Evolutionary conservation across 2,329 filamentous ascomycete genomes (phyloP), one percentile per base, ranked within the genome.

Genomic region (Alternaria hordeiaustralica): DNA sequence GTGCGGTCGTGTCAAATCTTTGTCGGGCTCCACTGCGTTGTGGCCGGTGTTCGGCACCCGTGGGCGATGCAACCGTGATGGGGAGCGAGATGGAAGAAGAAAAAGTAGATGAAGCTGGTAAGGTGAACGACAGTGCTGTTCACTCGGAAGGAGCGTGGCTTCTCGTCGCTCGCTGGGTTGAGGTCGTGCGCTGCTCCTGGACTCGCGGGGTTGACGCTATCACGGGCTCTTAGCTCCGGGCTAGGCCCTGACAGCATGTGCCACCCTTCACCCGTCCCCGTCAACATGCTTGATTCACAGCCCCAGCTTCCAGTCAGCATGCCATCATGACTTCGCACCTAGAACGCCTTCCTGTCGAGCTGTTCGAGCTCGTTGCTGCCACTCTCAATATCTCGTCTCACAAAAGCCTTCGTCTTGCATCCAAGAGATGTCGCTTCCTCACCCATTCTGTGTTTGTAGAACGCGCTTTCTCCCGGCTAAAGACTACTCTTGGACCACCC

Each of bases 341-440:
- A 26, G 75, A 75, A 53, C 54, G 61, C 45, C 73, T 78, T 47
- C 73, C 74, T 20, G 67, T 71, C 15, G 76, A 78, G 71, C 64
- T 77, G 7, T 68, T 74, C 36, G 75, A 77, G 23, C 55, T 72
- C 26, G 64, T 77, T 26, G 63, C 69, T 47, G 50, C 56, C 36
- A 41, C 65, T 46, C 55, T 78, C 20, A 53, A 67, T 25, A 45
- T 72, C 9, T 20, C 58, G 7, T 65, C 65, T 11, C 71, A 71
- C 26, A 64, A 68, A 23, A 50, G 59, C 18, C 55, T 78, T 12
- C 75, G 76, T 47, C 69, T 77, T 18, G 54, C 63, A 26, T 77
- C 74, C 2, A 69, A 61, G 25, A 67, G 66, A n/a, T 58, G 76
- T 10, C 57, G 71, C 55, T 55, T 67, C 28, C 66, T 72, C 20